Evolutionary conservation across 176 grass and related monocot genomes (phyloP).

Genomic region (Secale cereale): DNA sequence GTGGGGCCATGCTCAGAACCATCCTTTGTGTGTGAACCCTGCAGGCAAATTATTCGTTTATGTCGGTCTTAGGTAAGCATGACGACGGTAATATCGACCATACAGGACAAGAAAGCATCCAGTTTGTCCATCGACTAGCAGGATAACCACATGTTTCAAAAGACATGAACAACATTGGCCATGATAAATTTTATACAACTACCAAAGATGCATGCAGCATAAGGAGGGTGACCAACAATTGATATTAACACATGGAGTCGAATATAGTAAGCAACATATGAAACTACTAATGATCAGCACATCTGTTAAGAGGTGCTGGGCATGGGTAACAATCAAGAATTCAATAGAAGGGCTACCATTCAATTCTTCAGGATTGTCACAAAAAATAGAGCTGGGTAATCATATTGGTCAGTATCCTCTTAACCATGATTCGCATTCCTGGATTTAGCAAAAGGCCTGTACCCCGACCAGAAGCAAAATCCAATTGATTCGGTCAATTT

Average conservation of each 20-base stretch:
- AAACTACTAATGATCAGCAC: background rate
- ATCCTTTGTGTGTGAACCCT: constrained; percentile 52
- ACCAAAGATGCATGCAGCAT: constrained; percentile 9
- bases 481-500: background rate
- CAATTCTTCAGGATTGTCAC: background rate
- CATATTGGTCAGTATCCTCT: background rate
- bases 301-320: background rate
- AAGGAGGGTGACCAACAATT: background rate
- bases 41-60: constrained; percentile 32
- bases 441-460: background rate
- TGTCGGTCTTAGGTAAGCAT: constrained; percentile 10
- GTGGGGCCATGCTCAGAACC: constrained; percentile 37
- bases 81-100: constrained; percentile 12
- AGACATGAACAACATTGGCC: background rate
- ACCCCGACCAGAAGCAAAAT: background rate
- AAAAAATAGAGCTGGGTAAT: background rate
- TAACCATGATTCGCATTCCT: background rate
- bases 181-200: constrained; percentile 14
- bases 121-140: constrained; percentile 19
- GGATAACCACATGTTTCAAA: constrained; percentile 3
- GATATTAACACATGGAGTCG: background rate
- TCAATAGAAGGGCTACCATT: background rate
- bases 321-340: background rate
- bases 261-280: background rate
- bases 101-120: constrained; percentile 17